Percentiles rank a stretch among this genome's conserved stretches.
These are phyloP conservation scores for Nannochloropsis salina DNA, from an alignment of 108 stramenopile genomes.

Conservation along the genomic window DNA sequence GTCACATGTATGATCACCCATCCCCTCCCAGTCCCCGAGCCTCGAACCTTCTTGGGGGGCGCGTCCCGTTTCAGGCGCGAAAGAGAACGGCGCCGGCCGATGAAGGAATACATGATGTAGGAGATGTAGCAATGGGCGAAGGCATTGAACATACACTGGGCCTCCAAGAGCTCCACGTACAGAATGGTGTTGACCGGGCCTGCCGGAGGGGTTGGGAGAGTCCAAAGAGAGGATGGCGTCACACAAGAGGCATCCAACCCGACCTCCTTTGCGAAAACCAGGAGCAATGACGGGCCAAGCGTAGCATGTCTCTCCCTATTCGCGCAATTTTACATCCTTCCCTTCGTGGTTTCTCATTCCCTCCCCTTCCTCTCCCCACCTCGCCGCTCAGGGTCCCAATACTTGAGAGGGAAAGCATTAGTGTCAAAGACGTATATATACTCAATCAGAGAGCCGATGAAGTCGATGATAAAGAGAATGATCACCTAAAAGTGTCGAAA, in stretches of 20 bases:
- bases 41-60: background rate
- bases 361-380: background rate
- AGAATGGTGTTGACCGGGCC: conserved; percentile 3
- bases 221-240: no score
- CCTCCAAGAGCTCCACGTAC: background rate
- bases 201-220: background rate
- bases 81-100: background rate
- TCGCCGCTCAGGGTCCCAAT: background rate
- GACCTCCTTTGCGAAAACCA: no score
- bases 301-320: no score
- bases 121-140: background rate
- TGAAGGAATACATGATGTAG: background rate
- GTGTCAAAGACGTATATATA: background rate
- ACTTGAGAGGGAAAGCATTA: background rate
- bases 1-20: no score
- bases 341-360: background rate
- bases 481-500: background rate
- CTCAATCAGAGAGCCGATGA: background rate
- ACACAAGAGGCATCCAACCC: no score
- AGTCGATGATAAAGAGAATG: background rate
- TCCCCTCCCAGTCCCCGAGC: no score
- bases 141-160: background rate
- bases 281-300: no score
- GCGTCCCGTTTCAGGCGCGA: background rate
- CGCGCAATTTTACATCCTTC: background rate